Base-by-base conservation (phyloP, 2,329 filamentous ascomycete genomes). In the Proliferodiscus dingleyae region DNA sequence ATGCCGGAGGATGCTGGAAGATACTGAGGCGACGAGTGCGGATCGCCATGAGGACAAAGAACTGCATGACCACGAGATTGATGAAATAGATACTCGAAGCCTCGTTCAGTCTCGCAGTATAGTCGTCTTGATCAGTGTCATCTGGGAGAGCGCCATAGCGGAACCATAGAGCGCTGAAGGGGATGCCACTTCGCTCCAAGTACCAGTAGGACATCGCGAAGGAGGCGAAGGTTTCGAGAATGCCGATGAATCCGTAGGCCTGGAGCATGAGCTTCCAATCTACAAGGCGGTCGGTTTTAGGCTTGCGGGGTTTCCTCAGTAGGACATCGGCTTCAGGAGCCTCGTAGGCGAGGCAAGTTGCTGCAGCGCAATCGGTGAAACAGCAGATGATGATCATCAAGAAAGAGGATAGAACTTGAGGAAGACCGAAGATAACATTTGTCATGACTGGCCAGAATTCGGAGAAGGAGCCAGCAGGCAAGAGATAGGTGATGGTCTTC, bases 11-110 rank as follows among this genome's bases (percentile, higher is more conserved):
- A 55, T 89, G 85, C 60, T 87, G 81, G 63, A 90, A 81, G 52
- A 90, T 77, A 45, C 77, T 78, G 18, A 84, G 70, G 1, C 78
- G 72, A 1, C 81, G 71, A 1, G 80, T 90, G 13, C 79, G 71
- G 4, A 86, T 73, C 1, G 81, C 80, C 59, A 89, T 75, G 3
- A 89, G 70, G 60, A 85, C 87, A 71, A 89, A 89, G 72, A 81
- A 83, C 71, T 87, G 83, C 73, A 90, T 88, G 39, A 90, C 81
- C 2, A 91, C 86, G 18, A 91, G 69, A 48, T 83, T 90, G 54
- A 89, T 77, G 57, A 90, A 90, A 65, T 90, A 90, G 49, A 91
- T 82, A 13, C 63, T 70, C 41, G 45, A 71, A 40, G 60, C 52
- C 45, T 56, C 62, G 30, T 43, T 50, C 13, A 59, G 33, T 49